Evolutionary conservation across 768 basidiomycete species (phyloP).

Genomic region (Sarcodon aspratus): DNA sequence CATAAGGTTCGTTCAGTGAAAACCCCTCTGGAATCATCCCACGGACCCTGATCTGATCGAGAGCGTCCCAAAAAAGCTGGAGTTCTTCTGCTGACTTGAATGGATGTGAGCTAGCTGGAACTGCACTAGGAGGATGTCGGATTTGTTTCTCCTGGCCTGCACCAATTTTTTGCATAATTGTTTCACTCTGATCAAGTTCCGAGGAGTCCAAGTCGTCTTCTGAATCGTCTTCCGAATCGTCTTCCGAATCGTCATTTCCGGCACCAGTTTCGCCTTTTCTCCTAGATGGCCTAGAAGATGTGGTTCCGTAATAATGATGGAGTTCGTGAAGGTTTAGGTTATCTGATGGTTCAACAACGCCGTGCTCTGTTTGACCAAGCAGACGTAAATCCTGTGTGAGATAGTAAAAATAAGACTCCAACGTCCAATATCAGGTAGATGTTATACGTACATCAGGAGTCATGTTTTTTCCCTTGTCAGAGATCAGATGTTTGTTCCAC

Average conservation of each 20-base stretch:
- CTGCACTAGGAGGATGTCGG: background rate
- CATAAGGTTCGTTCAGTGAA: background rate
- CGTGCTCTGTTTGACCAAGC: constrained; percentile 7
- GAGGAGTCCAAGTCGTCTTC: background rate
- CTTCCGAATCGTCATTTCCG: background rate
- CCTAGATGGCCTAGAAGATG: background rate
- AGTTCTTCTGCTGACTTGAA: background rate
- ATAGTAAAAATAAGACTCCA: background rate
- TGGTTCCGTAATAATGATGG: background rate
- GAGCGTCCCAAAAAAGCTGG: background rate
- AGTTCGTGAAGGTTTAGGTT: background rate
- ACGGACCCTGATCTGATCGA: background rate
- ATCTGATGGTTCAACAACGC: constrained; percentile 2
- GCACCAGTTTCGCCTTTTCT: background rate
- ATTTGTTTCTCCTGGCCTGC: background rate
- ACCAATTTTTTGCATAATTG: background rate
- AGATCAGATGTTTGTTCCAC: constrained; percentile 31
- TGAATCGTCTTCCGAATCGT: background rate
- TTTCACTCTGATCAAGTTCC: background rate
- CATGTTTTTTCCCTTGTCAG: constrained; percentile 11
- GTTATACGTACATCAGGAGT: constrained; percentile 9
- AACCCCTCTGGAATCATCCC: background rate
- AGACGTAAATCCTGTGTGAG: constrained; percentile 9
- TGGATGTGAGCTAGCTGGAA: background rate
- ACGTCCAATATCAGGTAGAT: background rate